phyloP scores from a whole-genome alignment of 768 basidiomycete genomes.

The Paxillus involutus region DNA sequence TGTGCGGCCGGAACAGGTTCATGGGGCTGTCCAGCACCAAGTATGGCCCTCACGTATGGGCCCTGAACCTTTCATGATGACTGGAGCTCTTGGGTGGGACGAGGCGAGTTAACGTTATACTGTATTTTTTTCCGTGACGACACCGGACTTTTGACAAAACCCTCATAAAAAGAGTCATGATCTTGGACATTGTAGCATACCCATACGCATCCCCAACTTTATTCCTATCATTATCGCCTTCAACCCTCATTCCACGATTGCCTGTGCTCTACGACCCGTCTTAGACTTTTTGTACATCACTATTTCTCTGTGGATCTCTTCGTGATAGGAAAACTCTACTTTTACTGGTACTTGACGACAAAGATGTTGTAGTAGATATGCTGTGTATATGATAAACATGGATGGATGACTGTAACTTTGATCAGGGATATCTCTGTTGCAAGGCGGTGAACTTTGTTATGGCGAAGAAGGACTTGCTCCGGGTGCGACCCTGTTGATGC shows the following conservation, averaged over 20 bases:
- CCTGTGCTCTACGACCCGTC: no score
- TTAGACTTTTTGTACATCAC: background rate
- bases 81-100: background rate
- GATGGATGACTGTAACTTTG: background rate
- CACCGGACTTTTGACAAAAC: slow-evolving; percentile 19
- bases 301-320: background rate
- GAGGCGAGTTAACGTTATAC: slow-evolving; percentile 24
- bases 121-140: slow-evolving; percentile 12
- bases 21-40: slow-evolving; percentile 44
- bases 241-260: background rate
- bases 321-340: background rate
- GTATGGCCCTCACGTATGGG: slow-evolving; percentile 37
- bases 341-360: background rate
- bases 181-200: slow-evolving; percentile 23
- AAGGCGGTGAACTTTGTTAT: background rate
- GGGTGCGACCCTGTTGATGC: background rate
- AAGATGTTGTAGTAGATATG: slow-evolving; percentile 18
- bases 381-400: slow-evolving; percentile 12
- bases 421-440: background rate
- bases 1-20: slow-evolving; percentile 43
- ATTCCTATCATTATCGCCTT: slow-evolving; percentile 26
- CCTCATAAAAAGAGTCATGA: slow-evolving; percentile 9
- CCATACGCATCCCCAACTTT: slow-evolving; percentile 6
- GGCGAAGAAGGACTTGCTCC: background rate
- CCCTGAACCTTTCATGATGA: slow-evolving; percentile 27